These are phyloP conservation scores for Gleditsia sinensis DNA, from an alignment of 306 rosid species.

Conservation along the genomic window DNA sequence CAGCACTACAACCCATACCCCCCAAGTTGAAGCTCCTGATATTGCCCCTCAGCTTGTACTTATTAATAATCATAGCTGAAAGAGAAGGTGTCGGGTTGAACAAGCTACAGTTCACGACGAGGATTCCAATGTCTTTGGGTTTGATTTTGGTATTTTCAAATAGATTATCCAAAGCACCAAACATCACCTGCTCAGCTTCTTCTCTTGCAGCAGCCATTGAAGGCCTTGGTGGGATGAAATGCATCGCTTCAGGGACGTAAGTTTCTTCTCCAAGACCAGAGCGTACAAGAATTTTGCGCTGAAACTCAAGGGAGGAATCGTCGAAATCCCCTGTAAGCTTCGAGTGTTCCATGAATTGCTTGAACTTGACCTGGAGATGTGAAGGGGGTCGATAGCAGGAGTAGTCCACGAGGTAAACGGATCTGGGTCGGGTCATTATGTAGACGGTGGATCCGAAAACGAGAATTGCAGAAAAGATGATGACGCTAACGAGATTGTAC, in stretches of 20 bases:
- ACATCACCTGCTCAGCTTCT: slow-evolving; percentile 64
- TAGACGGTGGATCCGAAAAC: slow-evolving; percentile 56
- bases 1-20: slow-evolving; percentile 88
- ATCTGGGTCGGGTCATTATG: slow-evolving; percentile 58
- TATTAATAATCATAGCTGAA: slow-evolving; percentile 69
- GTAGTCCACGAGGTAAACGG: slow-evolving; percentile 61
- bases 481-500: slow-evolving; percentile 47
- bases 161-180: slow-evolving; percentile 59
- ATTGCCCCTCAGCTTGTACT: slow-evolving; percentile 56
- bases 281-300: slow-evolving; percentile 60
- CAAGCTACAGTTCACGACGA: slow-evolving; percentile 70
- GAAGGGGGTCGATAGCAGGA: slow-evolving; percentile 53
- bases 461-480: slow-evolving; percentile 35
- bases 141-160: slow-evolving; percentile 51
- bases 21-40: slow-evolving; percentile 61
- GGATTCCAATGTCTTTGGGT: slow-evolving; percentile 64
- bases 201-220: slow-evolving; percentile 61
- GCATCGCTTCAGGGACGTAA: slow-evolving; percentile 58
- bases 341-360: slow-evolving; percentile 51
- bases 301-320: slow-evolving; percentile 55
- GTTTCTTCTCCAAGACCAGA: slow-evolving; percentile 71
- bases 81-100: slow-evolving; percentile 76
- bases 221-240: slow-evolving; percentile 48
- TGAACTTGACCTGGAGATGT: slow-evolving; percentile 28
- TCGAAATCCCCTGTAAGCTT: slow-evolving; percentile 51